A percentile compares a stretch with the other conserved stretches of the same genome.
Conservation (phyloP, 257 asterid genomes). For the Cruciata laevipes region DNA sequence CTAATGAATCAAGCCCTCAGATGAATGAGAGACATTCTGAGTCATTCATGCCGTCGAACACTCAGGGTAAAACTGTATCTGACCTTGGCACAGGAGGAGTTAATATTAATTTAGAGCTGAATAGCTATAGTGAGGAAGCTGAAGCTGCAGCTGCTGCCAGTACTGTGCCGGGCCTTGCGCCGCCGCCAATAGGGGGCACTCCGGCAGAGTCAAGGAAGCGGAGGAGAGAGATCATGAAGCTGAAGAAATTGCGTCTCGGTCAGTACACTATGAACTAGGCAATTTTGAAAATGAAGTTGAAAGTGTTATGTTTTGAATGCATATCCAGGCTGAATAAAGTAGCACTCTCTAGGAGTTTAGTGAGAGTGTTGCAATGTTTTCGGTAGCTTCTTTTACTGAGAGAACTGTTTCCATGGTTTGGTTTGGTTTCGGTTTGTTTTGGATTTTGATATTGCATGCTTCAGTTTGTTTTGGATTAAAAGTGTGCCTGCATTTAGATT, state of each 20-base stretch:
- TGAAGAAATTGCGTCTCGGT: slow-evolving; percentile 24
- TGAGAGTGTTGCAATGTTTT: neutral
- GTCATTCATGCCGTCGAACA: slow-evolving; percentile 2
- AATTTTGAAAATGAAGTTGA: neutral
- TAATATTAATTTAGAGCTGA: slow-evolving; percentile 6
- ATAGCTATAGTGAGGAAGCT: neutral
- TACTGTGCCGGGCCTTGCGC: no score
- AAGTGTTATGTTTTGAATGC: neutral
- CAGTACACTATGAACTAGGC: neutral
- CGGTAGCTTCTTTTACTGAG: neutral
- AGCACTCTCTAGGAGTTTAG: neutral
- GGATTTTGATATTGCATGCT: neutral
- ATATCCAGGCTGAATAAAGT: no score
- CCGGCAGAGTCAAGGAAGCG: slow-evolving; percentile 60
- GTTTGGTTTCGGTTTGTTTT: neutral
- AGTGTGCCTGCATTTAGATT: no score
- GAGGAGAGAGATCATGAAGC: slow-evolving; percentile 63
- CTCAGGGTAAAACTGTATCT: slow-evolving; percentile 6
- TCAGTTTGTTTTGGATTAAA: neutral
- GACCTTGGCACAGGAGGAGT: slow-evolving; percentile 6
- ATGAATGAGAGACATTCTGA: neutral
- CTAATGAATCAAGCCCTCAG: slow-evolving; percentile 12
- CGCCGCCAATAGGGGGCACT: neutral
- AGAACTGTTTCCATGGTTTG: neutral
- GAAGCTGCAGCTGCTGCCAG: neutral